Evolutionary conservation across 2,329 filamentous ascomycete genomes (phyloP), one percentile per base, ranked within the genome.

Genomic region (Paecilomyces sp.): DNA sequence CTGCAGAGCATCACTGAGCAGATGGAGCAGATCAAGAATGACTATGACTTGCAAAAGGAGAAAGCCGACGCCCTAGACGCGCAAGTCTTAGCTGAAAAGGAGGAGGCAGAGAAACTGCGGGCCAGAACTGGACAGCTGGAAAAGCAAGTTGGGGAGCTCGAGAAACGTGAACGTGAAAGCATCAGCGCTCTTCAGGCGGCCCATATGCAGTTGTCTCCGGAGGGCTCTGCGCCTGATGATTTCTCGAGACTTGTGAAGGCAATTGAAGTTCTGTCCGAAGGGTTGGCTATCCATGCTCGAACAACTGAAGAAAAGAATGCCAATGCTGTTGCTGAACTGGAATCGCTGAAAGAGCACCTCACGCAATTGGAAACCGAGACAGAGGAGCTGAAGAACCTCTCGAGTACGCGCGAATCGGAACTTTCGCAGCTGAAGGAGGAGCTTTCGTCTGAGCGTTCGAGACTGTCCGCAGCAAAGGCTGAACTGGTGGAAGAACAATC

Each of bases 401-500:
- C 87, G 11, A 76, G 81, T 3, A 69, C 73, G 4, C 80, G 84
- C 66, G 83, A 88, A 63, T 77, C 78, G 57, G 73, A 79, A 24
- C 70, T 79, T 0, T 76, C 80, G 50, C 80, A 82, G 57, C 73
- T 88, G 9, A 80, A 79, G 47, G 84, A 90, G 61, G 75, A 81
- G 56, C 71, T 84, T 8, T 75, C 78, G 6, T 72, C 76, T 13
- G 79, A 80, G 63, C 77, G 76, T 58, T 77, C 76, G 9, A 82
- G 80, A 64, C 70, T 78, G 7, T 70, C 70, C 1, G 76, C 77
- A 0, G 69, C 85, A 34, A 74, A 75, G 15, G 69, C 77, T 12
- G 83, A 86, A 65, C 75, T 87, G n/a, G 79, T 82, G 1, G 85
- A 89, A 59, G 85, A 89, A 61, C 86, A 89, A 47, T 78, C 82